These are phyloP conservation scores for Chlorella variabilis DNA, from an alignment of 163 green algal species.

Conservation along the genomic window DNA sequence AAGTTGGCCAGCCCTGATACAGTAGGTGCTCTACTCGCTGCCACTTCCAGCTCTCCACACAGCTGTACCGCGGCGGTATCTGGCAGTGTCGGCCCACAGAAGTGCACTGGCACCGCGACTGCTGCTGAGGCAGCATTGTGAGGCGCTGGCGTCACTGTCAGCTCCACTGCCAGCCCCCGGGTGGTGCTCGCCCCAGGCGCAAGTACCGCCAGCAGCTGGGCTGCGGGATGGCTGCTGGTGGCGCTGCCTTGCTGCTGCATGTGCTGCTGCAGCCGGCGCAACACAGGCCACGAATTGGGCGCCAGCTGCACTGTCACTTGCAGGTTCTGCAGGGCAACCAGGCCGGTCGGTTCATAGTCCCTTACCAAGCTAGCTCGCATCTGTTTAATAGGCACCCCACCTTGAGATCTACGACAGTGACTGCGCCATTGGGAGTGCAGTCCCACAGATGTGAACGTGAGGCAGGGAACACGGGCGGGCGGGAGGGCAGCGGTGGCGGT, in stretches of 20 bases:
- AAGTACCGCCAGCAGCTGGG: not conserved
- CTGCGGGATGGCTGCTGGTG: not conserved
- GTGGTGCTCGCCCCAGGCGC: constrained; percentile 3
- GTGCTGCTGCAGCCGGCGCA: not conserved
- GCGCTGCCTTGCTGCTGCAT: not conserved
- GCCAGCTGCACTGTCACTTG: not conserved
- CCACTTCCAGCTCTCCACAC: constrained; percentile 1
- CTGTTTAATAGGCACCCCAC: not conserved
- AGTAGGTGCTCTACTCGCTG: not conserved
- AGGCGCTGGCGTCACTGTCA: not conserved
- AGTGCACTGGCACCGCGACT: not conserved
- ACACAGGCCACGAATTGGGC: not conserved
- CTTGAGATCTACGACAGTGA: constrained; percentile 5
- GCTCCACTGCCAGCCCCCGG: not conserved
- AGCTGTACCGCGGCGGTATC: not conserved
- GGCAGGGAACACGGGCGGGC: not conserved
- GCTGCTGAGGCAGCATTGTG: too few relatives aligned
- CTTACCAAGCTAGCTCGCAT: too few relatives aligned
- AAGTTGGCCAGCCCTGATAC: not conserved
- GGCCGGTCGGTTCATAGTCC: too few relatives aligned
- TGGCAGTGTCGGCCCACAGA: not conserved
- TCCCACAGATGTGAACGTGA: constrained; percentile 3
- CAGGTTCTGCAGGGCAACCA: not conserved
- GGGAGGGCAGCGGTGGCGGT: not conserved
- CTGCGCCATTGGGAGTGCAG: not conserved